Conservation (phyloP, 306 rosid genomes). For the Malus sieversii region DNA sequence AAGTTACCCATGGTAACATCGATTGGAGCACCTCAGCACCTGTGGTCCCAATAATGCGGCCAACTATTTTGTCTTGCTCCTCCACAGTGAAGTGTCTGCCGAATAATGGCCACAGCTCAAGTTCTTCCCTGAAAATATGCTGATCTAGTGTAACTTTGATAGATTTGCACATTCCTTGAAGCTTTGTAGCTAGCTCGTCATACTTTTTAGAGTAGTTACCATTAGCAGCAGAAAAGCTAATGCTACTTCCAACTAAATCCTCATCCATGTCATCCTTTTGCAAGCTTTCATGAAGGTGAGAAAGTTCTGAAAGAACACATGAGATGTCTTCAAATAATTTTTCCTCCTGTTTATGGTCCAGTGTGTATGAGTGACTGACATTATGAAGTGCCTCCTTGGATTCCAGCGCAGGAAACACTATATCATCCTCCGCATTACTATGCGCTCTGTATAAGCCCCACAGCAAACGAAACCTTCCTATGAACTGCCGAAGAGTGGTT, state of each 20-base stretch:
- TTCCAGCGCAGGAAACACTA: slow-evolving; percentile 95
- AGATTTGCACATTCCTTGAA: slow-evolving; percentile 99
- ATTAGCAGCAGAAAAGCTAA: slow-evolving; percentile 26
- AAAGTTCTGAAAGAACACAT: slow-evolving; percentile 73
- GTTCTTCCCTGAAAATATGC: slow-evolving; percentile 96
- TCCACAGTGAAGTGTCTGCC: slow-evolving; percentile 89
- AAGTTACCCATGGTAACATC: slow-evolving; percentile 98
- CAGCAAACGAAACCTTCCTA: slow-evolving; percentile 88
- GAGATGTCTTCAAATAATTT: slow-evolving; percentile 84
- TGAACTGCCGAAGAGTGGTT: slow-evolving; percentile 62
- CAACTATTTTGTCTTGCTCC: slow-evolving; percentile 97
- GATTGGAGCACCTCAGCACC: slow-evolving; percentile 99
- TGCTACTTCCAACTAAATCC: slow-evolving; percentile 33
- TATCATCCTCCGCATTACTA: slow-evolving; percentile 98
- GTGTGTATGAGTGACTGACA: slow-evolving; percentile 89
- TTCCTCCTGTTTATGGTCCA: slow-evolving; percentile 97
- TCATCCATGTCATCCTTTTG: slow-evolving; percentile 31
- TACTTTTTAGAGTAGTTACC: slow-evolving; percentile 53
- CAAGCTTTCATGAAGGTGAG: slow-evolving; percentile 65
- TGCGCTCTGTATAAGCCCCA: slow-evolving; percentile 99
- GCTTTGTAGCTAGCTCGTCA: slow-evolving; percentile 85
- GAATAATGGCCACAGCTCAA: slow-evolving; percentile 94
- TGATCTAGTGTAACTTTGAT: slow-evolving; percentile 85
- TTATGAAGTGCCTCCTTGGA: slow-evolving; percentile 97
- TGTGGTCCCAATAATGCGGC: slow-evolving; percentile 94